Base-by-base conservation (phyloP, 306 rosid genomes). In the Canavalia gladiata region DNA sequence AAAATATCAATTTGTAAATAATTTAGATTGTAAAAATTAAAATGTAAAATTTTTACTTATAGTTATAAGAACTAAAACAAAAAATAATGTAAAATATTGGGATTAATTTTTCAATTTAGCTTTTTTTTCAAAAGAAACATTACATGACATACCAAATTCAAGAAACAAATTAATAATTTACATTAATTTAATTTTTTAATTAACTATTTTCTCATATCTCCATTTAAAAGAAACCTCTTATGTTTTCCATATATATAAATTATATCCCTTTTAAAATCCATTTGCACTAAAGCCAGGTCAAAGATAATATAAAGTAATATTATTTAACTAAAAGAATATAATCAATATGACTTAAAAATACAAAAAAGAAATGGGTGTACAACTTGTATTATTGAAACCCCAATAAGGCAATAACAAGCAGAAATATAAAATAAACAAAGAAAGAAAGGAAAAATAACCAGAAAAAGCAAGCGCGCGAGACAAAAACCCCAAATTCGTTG, bases 401-500 rank as follows among this genome's bases (percentile, higher is more conserved):
- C 75, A 77, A 77, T 66, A 37, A 37, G 5, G 25, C 25, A 18
- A 18, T 18, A 18, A 37, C 41, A 37, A 30, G 57, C 7, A 28
- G 66, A 64, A 54, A 51, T 11, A 3, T 1, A 64, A 6, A 51
- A 57, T 2, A 67, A 47, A 37, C 0, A 67, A 35, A 8, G 62
- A 57, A 31, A 35, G 4, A 66, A 66, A 28, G 3, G n/a, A 6
- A 18, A 63, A 72, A 7, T 2, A 31, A 2, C 2, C n/a, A 51
- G 29, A 75, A 75, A 74, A 45, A 37, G 76, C 80, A 66, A 67
- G 18, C 42, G n/a, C 12, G 69, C 29, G 39, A 69, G 11, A 73
- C 66, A 47, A 83, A 52, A 46, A 5, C 47, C 13, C 71, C 57
- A 65, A 46, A 72, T 72, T 84, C 54, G 18, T 67, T 84, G 69